A percentile compares a stretch with the other conserved stretches of the same genome.
Conservation (phyloP, 768 basidiomycete species). For the Cystobasidium onofrii region DNA sequence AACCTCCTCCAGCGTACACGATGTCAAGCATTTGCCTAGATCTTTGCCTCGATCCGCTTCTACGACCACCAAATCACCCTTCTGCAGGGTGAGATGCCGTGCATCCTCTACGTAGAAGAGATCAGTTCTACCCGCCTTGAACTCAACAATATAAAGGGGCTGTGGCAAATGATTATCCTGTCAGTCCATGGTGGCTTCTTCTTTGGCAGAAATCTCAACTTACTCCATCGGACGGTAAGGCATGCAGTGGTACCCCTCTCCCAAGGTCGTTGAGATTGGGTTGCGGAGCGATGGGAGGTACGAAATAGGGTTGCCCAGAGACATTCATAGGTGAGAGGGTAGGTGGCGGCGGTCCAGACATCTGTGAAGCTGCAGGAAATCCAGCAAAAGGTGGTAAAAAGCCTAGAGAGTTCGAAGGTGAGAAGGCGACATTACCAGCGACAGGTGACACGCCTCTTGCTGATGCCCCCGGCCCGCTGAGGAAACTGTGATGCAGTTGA, state of each 20-base stretch:
- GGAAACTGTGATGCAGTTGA: neutral
- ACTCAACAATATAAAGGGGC: constrained; percentile 93
- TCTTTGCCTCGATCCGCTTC: constrained; percentile 93
- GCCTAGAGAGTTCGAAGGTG: neutral
- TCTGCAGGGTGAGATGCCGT: constrained; percentile 55
- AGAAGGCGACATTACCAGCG: neutral
- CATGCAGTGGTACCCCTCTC: constrained; percentile 74
- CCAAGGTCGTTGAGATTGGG: constrained; percentile 59
- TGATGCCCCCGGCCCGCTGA: neutral
- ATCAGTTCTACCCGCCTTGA: constrained; percentile 93
- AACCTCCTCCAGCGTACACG: constrained; percentile 61
- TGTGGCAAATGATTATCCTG: constrained; percentile 44
- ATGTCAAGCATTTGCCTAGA: constrained; percentile 57
- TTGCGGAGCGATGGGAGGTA: constrained; percentile 29
- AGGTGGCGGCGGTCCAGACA: constrained; percentile 6
- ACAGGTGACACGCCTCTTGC: neutral
- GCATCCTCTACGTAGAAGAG: constrained; percentile 80
- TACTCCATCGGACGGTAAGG: constrained; percentile 61
- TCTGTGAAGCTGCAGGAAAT: constrained; percentile 6
- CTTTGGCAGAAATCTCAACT: neutral
- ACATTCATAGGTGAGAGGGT: constrained; percentile 7
- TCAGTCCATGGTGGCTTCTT: no score
- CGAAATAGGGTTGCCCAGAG: constrained; percentile 20
- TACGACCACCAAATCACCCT: constrained; percentile 89
- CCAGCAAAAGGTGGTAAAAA: constrained; percentile 21